Conservation (phyloP, 768 basidiomycete genomes). For the Mycena galericulata region DNA sequence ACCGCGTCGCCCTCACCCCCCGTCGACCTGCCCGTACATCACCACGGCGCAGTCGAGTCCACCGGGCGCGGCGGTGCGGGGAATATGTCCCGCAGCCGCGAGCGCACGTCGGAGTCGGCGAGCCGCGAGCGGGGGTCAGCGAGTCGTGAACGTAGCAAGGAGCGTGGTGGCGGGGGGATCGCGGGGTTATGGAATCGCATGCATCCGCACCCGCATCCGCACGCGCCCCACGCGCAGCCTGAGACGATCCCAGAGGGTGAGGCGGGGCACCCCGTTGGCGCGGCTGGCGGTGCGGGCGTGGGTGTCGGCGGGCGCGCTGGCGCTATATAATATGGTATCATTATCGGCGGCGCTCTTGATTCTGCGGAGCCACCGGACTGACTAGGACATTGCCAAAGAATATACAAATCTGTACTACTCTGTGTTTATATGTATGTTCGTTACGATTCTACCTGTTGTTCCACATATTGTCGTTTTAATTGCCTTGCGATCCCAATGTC, state of each 20-base stretch:
- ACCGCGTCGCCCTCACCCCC: conserved; percentile 52
- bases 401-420: no score
- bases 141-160: background rate
- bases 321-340: conserved; percentile 15
- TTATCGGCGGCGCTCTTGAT: no score
- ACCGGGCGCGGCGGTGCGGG: conserved; percentile 73
- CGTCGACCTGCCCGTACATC: conserved; percentile 46
- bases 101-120: conserved; percentile 29
- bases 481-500: no score
- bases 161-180: conserved; percentile 22
- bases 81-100: conserved; percentile 62
- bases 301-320: conserved; percentile 10
- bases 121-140: background rate
- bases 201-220: conserved; percentile 14
- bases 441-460: no score
- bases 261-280: conserved; percentile 2
- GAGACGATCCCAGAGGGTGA: conserved; percentile 18
- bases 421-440: no score
- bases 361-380: no score
- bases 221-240: background rate
- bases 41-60: conserved; percentile 48
- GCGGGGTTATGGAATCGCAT: conserved; percentile 29
- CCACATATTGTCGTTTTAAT: no score
- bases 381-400: no score
- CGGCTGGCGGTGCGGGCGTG: background rate